Evolutionary conservation across 164 flowering plant species (phyloP).

Genomic region (Aristolochia fimbriata): DNA sequence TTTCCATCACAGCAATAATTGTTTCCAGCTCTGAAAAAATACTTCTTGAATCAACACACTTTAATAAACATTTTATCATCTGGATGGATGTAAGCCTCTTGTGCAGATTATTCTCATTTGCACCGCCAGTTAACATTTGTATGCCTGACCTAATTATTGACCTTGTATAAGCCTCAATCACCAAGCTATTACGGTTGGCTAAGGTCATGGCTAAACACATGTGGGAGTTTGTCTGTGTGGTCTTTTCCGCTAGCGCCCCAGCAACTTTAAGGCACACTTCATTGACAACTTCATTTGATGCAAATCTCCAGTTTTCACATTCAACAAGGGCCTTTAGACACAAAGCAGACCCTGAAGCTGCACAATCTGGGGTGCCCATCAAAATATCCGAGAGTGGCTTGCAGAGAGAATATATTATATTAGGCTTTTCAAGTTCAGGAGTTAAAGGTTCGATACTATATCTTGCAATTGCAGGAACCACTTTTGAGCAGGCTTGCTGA

Average conservation of each 20-base stretch:
- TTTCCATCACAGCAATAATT: slow-evolving; percentile 71
- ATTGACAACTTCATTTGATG: slow-evolving; percentile 75
- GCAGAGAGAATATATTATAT: slow-evolving; percentile 62
- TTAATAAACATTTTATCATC: slow-evolving; percentile 84
- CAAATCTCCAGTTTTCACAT: slow-evolving; percentile 86
- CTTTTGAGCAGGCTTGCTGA: slow-evolving; percentile 90
- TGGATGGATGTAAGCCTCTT: slow-evolving; percentile 74
- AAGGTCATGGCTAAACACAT: slow-evolving; percentile 79
- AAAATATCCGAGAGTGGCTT: slow-evolving; percentile 78
- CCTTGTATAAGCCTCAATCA: slow-evolving; percentile 81
- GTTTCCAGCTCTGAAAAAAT: slow-evolving; percentile 54
- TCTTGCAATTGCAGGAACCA: slow-evolving; percentile 80
- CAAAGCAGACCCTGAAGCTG: slow-evolving; percentile 83
- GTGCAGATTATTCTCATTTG: slow-evolving; percentile 60
- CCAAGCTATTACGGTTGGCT: slow-evolving; percentile 57
- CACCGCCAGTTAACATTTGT: slow-evolving; percentile 47
- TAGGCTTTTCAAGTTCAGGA: slow-evolving; percentile 56
- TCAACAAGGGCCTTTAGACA: slow-evolving; percentile 90
- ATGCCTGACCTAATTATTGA: slow-evolving; percentile 59
- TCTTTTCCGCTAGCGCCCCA: slow-evolving; percentile 67
- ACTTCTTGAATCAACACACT: slow-evolving; percentile 67
- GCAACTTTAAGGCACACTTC: slow-evolving; percentile 75
- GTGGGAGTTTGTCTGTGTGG: slow-evolving; percentile 67
- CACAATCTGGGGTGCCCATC: slow-evolving; percentile 56
- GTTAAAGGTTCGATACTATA: slow-evolving; percentile 74